Conservation (phyloP, 1,284 basidiomycete genomes). For the Sporisorium iseilematis-ciliati region DNA sequence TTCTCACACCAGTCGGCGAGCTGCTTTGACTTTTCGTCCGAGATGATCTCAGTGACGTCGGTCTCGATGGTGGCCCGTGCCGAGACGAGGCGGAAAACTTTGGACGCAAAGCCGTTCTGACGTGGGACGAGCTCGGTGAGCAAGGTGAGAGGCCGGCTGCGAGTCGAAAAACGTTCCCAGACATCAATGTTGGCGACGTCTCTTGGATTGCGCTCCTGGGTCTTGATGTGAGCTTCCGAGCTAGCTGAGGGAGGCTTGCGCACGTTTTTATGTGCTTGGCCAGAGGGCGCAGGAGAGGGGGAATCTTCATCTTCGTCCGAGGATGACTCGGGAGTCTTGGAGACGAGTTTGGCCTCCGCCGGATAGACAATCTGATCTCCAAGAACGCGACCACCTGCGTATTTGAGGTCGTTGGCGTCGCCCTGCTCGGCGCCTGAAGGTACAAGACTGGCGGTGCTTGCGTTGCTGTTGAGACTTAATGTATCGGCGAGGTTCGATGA, state of each 20-base stretch:
- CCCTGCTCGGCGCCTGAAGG: constrained; percentile 16
- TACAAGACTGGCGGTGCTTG: constrained; percentile 13
- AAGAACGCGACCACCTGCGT: constrained; percentile 38
- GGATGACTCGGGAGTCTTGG: constrained; percentile 34
- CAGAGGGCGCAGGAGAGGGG: constrained; percentile 9
- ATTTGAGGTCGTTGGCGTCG: constrained; percentile 26
- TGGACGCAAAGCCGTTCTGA: constrained; percentile 42
- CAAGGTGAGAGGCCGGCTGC: constrained; percentile 41
- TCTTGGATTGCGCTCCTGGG: constrained; percentile 26
- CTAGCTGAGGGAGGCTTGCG: not conserved
- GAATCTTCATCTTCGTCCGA: constrained; percentile 22
- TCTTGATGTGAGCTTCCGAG: constrained; percentile 31
- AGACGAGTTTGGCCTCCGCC: constrained; percentile 29
- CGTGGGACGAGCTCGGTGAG: constrained; percentile 46
- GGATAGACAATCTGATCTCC: constrained; percentile 47
- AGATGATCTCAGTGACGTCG: constrained; percentile 38
- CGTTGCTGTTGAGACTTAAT: constrained; percentile 12
- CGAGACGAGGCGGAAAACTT: constrained; percentile 47
- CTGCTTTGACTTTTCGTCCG: constrained; percentile 35
- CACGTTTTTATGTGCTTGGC: not conserved
- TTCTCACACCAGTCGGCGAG: constrained; percentile 50
- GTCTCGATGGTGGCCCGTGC: constrained; percentile 43
- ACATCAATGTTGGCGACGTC: constrained; percentile 36
- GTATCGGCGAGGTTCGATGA: constrained; percentile 14
- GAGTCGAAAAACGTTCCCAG: constrained; percentile 43